phyloP scores from a whole-genome alignment of 2,329 filamentous ascomycete species.

The Epichloe sibirici region DNA sequence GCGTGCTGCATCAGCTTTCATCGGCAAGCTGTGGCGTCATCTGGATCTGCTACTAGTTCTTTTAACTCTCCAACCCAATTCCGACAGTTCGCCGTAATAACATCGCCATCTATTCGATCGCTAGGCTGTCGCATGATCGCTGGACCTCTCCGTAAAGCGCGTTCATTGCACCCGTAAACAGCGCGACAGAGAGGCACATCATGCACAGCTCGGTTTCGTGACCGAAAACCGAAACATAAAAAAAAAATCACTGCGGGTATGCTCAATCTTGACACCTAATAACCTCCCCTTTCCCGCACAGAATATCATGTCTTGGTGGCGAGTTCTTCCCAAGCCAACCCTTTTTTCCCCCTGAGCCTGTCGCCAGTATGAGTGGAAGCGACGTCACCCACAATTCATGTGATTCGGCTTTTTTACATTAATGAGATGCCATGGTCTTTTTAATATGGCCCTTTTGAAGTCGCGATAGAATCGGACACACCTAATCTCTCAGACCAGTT shows the following conservation, averaged over 20 bases:
- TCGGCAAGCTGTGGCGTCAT: conserved; percentile 14
- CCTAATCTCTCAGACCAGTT: conserved; percentile 1
- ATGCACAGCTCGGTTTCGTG: neutral
- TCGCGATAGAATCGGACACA: neutral
- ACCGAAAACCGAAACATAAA: conserved; percentile 13
- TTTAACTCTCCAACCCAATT: conserved; percentile 6
- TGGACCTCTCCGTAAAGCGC: conserved; percentile 9
- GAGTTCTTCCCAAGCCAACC: neutral
- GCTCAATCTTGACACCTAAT: conserved; percentile 13
- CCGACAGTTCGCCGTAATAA: conserved; percentile 6
- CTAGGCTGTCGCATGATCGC: conserved; percentile 7
- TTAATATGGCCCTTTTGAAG: conserved; percentile 3
- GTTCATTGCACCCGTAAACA: conserved; percentile 22
- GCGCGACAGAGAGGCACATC: conserved; percentile 13
- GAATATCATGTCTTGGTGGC: neutral
- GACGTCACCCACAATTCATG: conserved; percentile 5
- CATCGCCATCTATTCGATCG: conserved; percentile 4
- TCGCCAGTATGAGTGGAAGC: conserved; percentile 7
- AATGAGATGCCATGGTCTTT: conserved; percentile 5
- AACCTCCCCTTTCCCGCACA: conserved; percentile 10
- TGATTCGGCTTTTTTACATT: conserved; percentile 5
- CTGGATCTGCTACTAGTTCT: conserved; percentile 10
- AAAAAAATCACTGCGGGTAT: conserved; percentile 20
- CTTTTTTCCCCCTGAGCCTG: neutral
- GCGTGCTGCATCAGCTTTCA: conserved; percentile 11